Conservation (phyloP, 306 rosid genomes). For the Sicyos edulis region DNA sequence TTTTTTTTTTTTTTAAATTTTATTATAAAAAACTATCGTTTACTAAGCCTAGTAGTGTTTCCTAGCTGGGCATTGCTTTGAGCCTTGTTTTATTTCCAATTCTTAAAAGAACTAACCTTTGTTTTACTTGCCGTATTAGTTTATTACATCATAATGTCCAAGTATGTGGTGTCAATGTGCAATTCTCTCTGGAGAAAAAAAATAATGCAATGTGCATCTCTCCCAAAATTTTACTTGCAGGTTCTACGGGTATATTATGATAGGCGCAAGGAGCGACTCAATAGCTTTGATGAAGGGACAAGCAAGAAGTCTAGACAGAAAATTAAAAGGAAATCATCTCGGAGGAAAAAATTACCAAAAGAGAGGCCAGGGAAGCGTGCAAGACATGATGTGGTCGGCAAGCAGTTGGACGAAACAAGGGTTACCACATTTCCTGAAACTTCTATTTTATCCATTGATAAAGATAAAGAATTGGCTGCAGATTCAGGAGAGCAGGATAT, state of each 20-base stretch:
- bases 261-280: conserved; percentile 46
- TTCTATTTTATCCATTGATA: conserved; percentile 31
- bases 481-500: conserved; percentile 32
- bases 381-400: conserved; percentile 37
- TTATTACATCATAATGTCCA: background rate
- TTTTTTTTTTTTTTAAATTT: too few species aligned
- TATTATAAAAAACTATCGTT: background rate
- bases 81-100: background rate
- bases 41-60: conserved; percentile 5
- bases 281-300: conserved; percentile 38
- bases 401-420: conserved; percentile 28
- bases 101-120: background rate
- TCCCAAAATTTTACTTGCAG: conserved; percentile 31
- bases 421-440: conserved; percentile 24
- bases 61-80: background rate
- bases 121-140: background rate
- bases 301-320: conserved; percentile 27
- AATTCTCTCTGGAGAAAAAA: background rate
- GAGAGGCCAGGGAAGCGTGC: conserved; percentile 42
- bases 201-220: background rate
- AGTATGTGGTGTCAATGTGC: background rate
- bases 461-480: conserved; percentile 28
- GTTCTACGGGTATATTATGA: conserved; percentile 66
- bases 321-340: conserved; percentile 33
- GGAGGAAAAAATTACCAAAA: conserved; percentile 31